Percentiles rank a stretch among this genome's conserved stretches.
Conservation (phyloP, 805 yeast species). For the Candida argentea region DNA sequence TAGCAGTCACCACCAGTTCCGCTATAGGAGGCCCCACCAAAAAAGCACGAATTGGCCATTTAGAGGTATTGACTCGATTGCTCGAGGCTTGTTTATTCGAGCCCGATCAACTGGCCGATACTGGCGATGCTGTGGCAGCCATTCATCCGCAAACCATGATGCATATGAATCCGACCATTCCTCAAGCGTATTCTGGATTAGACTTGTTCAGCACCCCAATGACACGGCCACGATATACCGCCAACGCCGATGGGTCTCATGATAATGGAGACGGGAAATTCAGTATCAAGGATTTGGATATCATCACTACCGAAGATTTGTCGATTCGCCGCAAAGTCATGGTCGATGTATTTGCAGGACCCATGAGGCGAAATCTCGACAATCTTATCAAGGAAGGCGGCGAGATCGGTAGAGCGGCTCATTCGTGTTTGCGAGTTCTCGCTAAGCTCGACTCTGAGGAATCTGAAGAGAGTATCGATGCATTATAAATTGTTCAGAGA, state of each 20-base stretch:
- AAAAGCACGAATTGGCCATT: conserved; percentile 30
- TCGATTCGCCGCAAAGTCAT: conserved; percentile 45
- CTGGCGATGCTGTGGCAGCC: conserved; percentile 9
- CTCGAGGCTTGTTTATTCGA: conserved; percentile 33
- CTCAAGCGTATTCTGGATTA: conserved; percentile 57
- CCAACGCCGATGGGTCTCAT: conserved; percentile 3
- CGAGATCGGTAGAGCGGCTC: conserved; percentile 47
- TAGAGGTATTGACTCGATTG: conserved; percentile 33
- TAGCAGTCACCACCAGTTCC: conserved; percentile 24
- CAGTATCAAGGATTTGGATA: conserved; percentile 28
- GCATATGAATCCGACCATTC: conserved; percentile 40
- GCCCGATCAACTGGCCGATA: conserved; percentile 9
- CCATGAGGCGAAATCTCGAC: conserved; percentile 40
- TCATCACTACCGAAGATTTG: conserved; percentile 50
- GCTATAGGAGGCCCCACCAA: conserved; percentile 24
- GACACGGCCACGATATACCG: conserved; percentile 1
- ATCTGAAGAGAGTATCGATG: not conserved
- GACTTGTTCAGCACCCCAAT: conserved; percentile 39
- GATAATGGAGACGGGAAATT: conserved; percentile 15
- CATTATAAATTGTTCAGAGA: not conserved
- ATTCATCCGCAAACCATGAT: conserved; percentile 14
- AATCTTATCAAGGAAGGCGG: conserved; percentile 61
- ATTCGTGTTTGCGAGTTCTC: conserved; percentile 12
- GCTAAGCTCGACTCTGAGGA: conserved; percentile 4
- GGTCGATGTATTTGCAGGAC: conserved; percentile 40